Evolutionary conservation across 2,329 filamentous ascomycete species (phyloP), one percentile per base, ranked within the genome.

Genomic region (Fusarium pseudoanthophilum): DNA sequence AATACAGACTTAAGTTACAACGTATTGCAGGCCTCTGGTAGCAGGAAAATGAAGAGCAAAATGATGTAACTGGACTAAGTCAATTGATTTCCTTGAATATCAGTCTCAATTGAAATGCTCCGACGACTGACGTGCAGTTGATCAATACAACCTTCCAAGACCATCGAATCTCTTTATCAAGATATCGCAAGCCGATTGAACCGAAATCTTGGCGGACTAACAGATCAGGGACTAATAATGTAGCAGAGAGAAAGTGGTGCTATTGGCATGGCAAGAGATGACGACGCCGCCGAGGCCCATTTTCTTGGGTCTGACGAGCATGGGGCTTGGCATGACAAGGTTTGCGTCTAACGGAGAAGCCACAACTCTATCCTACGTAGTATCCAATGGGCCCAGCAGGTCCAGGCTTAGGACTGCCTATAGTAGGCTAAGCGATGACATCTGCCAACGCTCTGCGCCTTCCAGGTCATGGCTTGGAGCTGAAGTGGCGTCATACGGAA

Each of bases 401-500:
- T 9, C 20, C 21, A 28, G 40, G 4, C 15, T 16, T 24, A 21
- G 45, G 26, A 26, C 26, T 26, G 26, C 45, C 11, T 11, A 21
- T 18, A 18, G 24, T 20, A 5, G 9, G 34, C 20, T 21, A 18
- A 30, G 39, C n/a, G 14, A 69, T 69, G 66, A 69, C 66, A 69
- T 69, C 18, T 36, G 65, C 66, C 66, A 69, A 69, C 34, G 34
- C 16, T 42, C 51, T 69, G 45, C 45, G 66, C 40, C 65, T 52
- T 24, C 3, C 7, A 5, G 20, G 20, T 13, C 28, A 36, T 34
- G 15, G 36, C 28, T 49, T 45, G 32, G n/a, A 34, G 48, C 26
- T 43, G 49, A 10, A 43, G 64, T 63, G 48, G 66, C 66, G 64
- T 69, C 64, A 68, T 63, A 11, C 64, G 57, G 32, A 46, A 69